A percentile compares a stretch with the other conserved stretches of the same genome.
Evolutionary conservation across 2,329 filamentous ascomycete species (phyloP).

Genomic region (Colletotrichum agaves): DNA sequence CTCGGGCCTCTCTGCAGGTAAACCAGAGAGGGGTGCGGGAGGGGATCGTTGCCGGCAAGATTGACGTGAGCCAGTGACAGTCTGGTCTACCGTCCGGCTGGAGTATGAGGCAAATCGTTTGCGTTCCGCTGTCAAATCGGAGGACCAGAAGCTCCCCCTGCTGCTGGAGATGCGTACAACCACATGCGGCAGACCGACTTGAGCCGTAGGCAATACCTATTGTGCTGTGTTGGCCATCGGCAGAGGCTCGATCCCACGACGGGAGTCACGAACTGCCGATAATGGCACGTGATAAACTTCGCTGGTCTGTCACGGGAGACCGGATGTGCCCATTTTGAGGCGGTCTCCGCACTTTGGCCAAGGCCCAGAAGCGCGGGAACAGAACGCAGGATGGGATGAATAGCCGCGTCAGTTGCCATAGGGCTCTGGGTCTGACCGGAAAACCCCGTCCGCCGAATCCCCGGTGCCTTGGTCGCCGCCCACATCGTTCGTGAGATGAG

Average conservation of each 20-base stretch:
- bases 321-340: constrained; percentile 13
- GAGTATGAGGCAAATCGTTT: not conserved
- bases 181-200: not conserved
- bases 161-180: not conserved
- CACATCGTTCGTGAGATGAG: constrained; percentile 25
- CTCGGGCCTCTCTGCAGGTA: constrained; percentile 9
- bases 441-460: not conserved
- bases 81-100: not conserved
- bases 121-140: constrained; percentile 10
- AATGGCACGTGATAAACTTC: constrained; percentile 8
- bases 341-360: constrained; percentile 13
- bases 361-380: constrained; percentile 3
- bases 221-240: too few species aligned
- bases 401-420: constrained; percentile 27
- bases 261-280: constrained; percentile 4
- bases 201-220: too few species aligned
- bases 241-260: too few species aligned
- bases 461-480: not conserved
- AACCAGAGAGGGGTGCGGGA: constrained; percentile 4
- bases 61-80: not conserved
- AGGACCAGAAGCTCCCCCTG: not conserved
- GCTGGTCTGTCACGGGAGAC: constrained; percentile 9
- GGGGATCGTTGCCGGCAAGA: not conserved
- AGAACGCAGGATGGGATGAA: not conserved
- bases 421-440: not conserved